Evolutionary conservation across 345 rosid species (phyloP).

Genomic region (Balakata baccata): DNA sequence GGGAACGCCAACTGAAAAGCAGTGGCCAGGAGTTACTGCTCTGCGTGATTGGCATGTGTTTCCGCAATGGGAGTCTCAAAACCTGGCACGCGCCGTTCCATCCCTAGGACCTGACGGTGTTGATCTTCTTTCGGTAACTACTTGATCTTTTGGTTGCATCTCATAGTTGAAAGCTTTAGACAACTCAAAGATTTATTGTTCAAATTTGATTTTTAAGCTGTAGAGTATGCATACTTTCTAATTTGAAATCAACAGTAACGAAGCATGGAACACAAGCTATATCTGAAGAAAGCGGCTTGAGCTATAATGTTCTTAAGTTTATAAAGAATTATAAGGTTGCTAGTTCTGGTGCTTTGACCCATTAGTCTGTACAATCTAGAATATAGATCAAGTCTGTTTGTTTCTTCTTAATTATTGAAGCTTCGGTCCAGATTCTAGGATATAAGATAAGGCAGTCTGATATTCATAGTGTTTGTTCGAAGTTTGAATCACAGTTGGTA

Average conservation of each 20-base stretch:
- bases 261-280: not conserved
- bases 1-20: slow-evolving; percentile 81
- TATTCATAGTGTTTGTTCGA: not conserved
- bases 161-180: not conserved
- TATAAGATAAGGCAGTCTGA: no score
- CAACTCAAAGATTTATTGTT: not conserved
- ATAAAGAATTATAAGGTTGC: not conserved
- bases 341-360: not conserved
- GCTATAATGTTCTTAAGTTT: not conserved
- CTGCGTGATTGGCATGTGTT: slow-evolving; percentile 91
- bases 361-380: no score
- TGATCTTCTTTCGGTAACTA: slow-evolving; percentile 70
- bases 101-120: slow-evolving; percentile 73
- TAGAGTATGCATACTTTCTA: not conserved
- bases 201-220: not conserved
- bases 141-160: not conserved
- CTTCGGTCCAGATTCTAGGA: no score
- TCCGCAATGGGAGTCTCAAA: slow-evolving; percentile 80
- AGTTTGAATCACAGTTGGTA: not conserved
- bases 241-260: not conserved
- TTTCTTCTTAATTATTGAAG: no score
- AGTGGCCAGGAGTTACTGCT: slow-evolving; percentile 83
- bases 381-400: no score
- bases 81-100: slow-evolving; percentile 66
- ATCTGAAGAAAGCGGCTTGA: not conserved